A percentile compares a stretch with the other conserved stretches of the same genome.
These are phyloP conservation scores for Reticulascus tulasneorum DNA, from an alignment of 2,329 filamentous ascomycete genomes.

Conservation along the genomic window DNA sequence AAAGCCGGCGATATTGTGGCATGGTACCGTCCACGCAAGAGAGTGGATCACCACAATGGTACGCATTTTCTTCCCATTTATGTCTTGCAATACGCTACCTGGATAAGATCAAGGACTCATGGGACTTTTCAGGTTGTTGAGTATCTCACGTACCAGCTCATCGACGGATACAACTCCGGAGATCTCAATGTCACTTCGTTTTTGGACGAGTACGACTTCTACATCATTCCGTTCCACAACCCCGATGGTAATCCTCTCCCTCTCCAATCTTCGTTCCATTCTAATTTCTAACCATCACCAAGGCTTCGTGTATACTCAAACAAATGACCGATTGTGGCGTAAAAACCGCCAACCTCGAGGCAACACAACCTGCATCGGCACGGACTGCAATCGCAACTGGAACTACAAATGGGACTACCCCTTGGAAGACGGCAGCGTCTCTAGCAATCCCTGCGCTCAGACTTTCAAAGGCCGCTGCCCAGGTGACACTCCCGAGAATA, in stretches of 20 bases:
- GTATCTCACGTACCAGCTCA: conserved; percentile 29
- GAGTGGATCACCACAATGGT: conserved; percentile 54
- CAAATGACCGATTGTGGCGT: conserved; percentile 46
- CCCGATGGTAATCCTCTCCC: conserved; percentile 37
- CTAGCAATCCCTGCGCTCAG: conserved; percentile 40
- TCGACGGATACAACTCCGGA: conserved; percentile 35
- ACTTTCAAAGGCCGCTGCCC: conserved; percentile 36
- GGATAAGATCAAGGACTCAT: not conserved
- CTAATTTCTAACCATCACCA: conserved; percentile 5
- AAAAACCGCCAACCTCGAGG: conserved; percentile 43
- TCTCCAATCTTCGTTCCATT: not conserved
- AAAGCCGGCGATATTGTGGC: conserved; percentile 44
- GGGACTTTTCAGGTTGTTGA: conserved; percentile 19
- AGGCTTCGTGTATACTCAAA: conserved; percentile 50
- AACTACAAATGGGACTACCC: conserved; percentile 33
- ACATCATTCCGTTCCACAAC: conserved; percentile 51
- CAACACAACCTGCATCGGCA: conserved; percentile 40
- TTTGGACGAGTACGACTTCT: conserved; percentile 56
- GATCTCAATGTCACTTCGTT: conserved; percentile 34
- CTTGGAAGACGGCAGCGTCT: conserved; percentile 29
- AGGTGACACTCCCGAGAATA: conserved; percentile 43
- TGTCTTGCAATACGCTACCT: not conserved
- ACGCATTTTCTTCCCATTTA: conserved; percentile 38
- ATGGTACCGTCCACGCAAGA: conserved; percentile 49
- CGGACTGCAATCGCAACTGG: conserved; percentile 53